Base-by-base conservation (phyloP, 2,329 filamentous ascomycete genomes). In the Tricladium varicosporioides region DNA sequence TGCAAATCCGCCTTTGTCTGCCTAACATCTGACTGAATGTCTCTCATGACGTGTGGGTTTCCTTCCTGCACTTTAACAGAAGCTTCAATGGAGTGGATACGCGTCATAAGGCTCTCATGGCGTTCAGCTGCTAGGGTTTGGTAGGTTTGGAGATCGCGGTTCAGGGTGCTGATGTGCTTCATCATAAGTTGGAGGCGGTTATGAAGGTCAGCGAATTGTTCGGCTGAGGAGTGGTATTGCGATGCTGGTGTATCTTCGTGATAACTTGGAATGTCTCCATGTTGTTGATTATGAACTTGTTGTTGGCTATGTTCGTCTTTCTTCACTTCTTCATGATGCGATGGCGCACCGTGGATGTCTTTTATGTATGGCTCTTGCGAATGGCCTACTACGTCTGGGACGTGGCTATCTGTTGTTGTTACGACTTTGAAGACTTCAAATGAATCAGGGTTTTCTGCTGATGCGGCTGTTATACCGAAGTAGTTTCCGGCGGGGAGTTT, bases 381-480 rank as follows among this genome's bases (percentile, higher is more conserved):
- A n/a, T 40, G 36, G 4, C 48, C 56, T 9, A 36, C 56, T 10
- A 71, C 66, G 50, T 73, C 68, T 27, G 67, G 56, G 67, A 54
- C 60, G 32, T 66, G 71, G 31, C 72, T 71, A 22, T 84, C 81
- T 10, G 82, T 86, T 69, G 86, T 84, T 51, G 94, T 83, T 36
- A 89, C 80, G 70, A 97, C 82, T 71, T 93, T 95, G 79, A 92
- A 94, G 63, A 96, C 74, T 74, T 99, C 94, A 68, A 97, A 96
- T 5, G 91, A 96, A 75, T 99, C 94, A 0, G 94, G 92, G 67
- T 86, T 92, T 64, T 97, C 93, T 31, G 91, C 89, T 2, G 91
- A 93, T 14, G 91, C 89, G 44, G 93, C 94, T 11, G 89, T 91
- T 65, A 99, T 77, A 66, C 94, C 94, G 64, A 96, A 90, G 71